A percentile compares a stretch with the other conserved stretches of the same genome.
Conservation (phyloP, 257 asterid species). For the Solanum okadae region DNA sequence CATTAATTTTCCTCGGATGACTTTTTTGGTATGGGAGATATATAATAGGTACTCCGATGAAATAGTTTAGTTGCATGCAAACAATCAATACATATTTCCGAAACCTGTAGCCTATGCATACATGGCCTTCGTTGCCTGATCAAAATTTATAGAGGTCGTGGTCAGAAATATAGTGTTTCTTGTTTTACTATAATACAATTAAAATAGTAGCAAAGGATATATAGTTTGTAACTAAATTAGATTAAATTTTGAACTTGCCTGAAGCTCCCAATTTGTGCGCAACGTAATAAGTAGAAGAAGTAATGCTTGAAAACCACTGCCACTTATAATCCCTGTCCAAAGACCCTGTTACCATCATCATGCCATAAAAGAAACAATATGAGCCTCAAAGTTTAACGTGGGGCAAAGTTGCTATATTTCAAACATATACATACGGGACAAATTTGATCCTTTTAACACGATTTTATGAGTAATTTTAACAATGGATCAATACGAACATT, state of each 20-base stretch:
- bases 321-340: slow-evolving; percentile 28
- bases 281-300: slow-evolving; percentile 8
- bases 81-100: too few species aligned
- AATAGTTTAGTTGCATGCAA: too few species aligned
- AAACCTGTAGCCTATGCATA: neutral
- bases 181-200: neutral
- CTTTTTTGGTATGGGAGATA: neutral
- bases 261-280: slow-evolving; percentile 20
- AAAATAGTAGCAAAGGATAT: neutral
- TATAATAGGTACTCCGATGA: neutral
- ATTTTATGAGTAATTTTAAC: neutral
- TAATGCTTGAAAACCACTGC: slow-evolving; percentile 21
- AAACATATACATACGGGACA: neutral
- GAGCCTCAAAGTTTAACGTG: neutral
- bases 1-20: neutral
- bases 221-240: neutral
- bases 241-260: slow-evolving; percentile 1
- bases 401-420: neutral
- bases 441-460: too few species aligned
- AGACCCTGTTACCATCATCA: slow-evolving; percentile 12
- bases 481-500: neutral
- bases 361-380: neutral
- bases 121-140: neutral
- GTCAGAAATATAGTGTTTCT: neutral
- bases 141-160: neutral